Percentiles rank a stretch among this genome's conserved stretches.
These are phyloP conservation scores for Alternaria triticimaculans DNA, from an alignment of 2,329 filamentous ascomycete genomes.

Conservation along the genomic window DNA sequence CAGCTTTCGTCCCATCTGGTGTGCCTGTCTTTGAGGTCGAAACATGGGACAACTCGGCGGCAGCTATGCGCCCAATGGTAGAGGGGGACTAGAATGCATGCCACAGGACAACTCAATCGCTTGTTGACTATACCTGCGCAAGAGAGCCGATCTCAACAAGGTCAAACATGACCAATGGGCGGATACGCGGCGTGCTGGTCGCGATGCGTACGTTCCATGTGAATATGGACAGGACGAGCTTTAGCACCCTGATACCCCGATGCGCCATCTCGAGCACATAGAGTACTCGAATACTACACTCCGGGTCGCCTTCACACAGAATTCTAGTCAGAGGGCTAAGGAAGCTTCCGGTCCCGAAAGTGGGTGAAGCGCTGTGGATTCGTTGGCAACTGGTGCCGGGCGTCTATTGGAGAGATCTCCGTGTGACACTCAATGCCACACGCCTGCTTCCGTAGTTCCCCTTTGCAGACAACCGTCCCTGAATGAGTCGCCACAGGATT, in stretches of 20 bases:
- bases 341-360: slow-evolving; percentile 19
- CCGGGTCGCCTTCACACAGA: slow-evolving; percentile 21
- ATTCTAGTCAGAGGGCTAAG: slow-evolving; percentile 26
- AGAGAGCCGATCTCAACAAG: slow-evolving; percentile 30
- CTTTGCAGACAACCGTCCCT: slow-evolving; percentile 12
- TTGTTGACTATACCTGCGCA: slow-evolving; percentile 22
- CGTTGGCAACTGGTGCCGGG: slow-evolving; percentile 40
- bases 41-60: slow-evolving; percentile 39
- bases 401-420: slow-evolving; percentile 44
- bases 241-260: slow-evolving; percentile 33
- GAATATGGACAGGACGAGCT: slow-evolving; percentile 17
- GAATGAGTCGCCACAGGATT: slow-evolving; percentile 12
- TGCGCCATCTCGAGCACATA: slow-evolving; percentile 25
- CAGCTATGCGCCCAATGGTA: slow-evolving; percentile 42
- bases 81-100: slow-evolving; percentile 33
- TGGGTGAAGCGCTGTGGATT: slow-evolving; percentile 40
- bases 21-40: slow-evolving; percentile 36
- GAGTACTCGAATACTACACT: slow-evolving; percentile 10
- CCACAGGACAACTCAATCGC: slow-evolving; percentile 31
- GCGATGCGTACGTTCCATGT: slow-evolving; percentile 27
- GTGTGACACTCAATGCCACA: slow-evolving; percentile 43
- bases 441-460: slow-evolving; percentile 20
- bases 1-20: slow-evolving; percentile 25
- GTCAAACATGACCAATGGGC: slow-evolving; percentile 36
- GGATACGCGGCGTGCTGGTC: slow-evolving; percentile 33